Base-by-base conservation (phyloP, 495 filamentous ascomycete species). In the Umbilicaria muhlenbergii region DNA sequence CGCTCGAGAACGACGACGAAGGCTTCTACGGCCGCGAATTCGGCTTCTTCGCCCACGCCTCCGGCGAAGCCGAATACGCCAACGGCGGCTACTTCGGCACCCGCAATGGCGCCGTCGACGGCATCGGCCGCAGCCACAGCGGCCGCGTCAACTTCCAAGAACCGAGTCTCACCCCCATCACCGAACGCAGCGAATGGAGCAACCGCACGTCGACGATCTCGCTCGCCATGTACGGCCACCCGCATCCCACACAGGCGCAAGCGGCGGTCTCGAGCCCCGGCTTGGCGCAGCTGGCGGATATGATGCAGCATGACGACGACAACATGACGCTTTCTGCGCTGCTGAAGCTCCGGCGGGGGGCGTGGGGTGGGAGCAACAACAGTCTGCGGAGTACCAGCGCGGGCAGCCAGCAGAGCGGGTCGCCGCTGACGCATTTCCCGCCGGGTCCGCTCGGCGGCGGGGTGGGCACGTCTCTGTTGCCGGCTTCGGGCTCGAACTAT, bases 21-120 rank as follows among this genome's bases (percentile, higher is more conserved):
- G 89, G 83, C 6, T 88, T 86, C 63, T 98, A 98, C 55, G 92
- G 91, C 3, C 81, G 87, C 49, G 91, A 98, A 58, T 98, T 98
- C 50, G 88, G 87, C n/a, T 98, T 98, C 61, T 96, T 91, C 56
- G 85, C 88, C 11, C 61, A 65, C 15, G 73, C 75, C n/a, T 68
- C 77, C 4, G 53, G 68, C 11, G 56, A 53, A 14, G 58, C 61
- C 8, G 60, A 81, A 36, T 80, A 80, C 48, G 74, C 72, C 15
- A 78, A 83, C 42, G 92, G 91, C 5, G 91, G 92, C n/a, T 96
- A 82, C 62, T 95, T 98, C 51, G 88, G 86, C 6, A 71, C 77
- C 11, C 70, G 74, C 15, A 2, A 2, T 5, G 19, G 74, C 24
- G 78, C 74, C 15, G 61, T 67, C 14, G 71, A 75, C 45, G 70